Evolutionary conservation across 305 asterid genomes (phyloP).

Genomic region (Vinca major): DNA sequence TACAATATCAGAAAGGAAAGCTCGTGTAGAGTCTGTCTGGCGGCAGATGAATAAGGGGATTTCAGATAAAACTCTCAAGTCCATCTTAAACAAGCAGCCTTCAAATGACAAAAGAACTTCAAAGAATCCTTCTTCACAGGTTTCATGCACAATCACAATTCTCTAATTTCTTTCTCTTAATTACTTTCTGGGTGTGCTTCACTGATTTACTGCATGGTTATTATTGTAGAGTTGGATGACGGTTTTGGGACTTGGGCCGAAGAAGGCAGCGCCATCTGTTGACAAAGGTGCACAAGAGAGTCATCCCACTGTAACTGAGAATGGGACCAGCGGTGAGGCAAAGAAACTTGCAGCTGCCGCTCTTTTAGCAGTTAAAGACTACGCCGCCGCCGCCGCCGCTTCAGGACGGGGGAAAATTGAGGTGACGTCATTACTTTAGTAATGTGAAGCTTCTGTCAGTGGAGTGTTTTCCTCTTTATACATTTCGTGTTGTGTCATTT

Average conservation of each 20-base stretch:
- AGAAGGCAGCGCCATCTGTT: slow-evolving; percentile 31
- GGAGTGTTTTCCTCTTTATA: neutral
- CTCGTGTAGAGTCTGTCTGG: slow-evolving; percentile 81
- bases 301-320: slow-evolving; percentile 19
- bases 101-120: slow-evolving; percentile 31
- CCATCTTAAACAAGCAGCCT: slow-evolving; percentile 38
- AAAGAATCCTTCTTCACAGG: slow-evolving; percentile 29
- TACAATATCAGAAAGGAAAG: slow-evolving; percentile 53
- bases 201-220: slow-evolving; percentile 10
- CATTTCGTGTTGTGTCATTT: neutral
- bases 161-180: slow-evolving; percentile 5
- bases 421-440: slow-evolving; percentile 31
- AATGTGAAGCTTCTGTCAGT: slow-evolving; percentile 4
- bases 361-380: slow-evolving; percentile 70
- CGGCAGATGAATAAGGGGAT: slow-evolving; percentile 89
- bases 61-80: slow-evolving; percentile 46
- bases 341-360: slow-evolving; percentile 87
- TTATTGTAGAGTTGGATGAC: slow-evolving; percentile 64
- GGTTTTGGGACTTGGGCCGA: slow-evolving; percentile 67
- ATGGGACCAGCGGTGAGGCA: slow-evolving; percentile 47
- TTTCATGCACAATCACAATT: slow-evolving; percentile 36
- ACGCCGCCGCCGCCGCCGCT: slow-evolving; percentile 40
- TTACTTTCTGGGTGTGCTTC: neutral
- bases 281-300: slow-evolving; percentile 33
- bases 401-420: slow-evolving; percentile 68